Conservation (phyloP, 2,329 filamentous ascomycete genomes). For the Sporothrix dimorphospora region DNA sequence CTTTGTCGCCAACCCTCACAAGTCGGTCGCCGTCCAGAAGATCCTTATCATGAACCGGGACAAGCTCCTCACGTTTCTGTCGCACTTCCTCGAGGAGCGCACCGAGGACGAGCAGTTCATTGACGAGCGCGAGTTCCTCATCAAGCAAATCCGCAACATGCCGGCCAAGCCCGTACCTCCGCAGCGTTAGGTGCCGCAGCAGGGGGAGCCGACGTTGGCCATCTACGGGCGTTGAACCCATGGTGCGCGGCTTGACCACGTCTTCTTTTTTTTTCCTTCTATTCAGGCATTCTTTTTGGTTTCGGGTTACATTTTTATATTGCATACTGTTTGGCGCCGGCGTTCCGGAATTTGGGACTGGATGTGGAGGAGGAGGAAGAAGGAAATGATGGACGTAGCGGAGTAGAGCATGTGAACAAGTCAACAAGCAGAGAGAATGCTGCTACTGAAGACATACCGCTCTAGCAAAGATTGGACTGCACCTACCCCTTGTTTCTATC, state of each 20-base stretch:
- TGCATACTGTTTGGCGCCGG: conserved; percentile 30
- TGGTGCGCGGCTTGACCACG: background rate
- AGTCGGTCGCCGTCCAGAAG: conserved; percentile 92
- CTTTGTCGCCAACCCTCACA: conserved; percentile 98
- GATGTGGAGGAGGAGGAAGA: background rate
- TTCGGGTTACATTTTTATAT: conserved; percentile 18
- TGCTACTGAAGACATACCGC: background rate
- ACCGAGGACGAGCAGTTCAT: conserved; percentile 98
- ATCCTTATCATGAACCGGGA: conserved; percentile 97
- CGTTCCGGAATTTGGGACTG: conserved; percentile 25
- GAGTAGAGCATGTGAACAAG: background rate
- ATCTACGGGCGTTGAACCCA: background rate
- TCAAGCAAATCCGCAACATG: conserved; percentile 85
- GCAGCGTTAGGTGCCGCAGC: conserved; percentile 39
- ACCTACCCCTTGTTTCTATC: background rate
- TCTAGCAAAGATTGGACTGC: background rate
- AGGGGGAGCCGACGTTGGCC: background rate
- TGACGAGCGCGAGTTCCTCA: conserved; percentile 94
- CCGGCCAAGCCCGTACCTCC: conserved; percentile 58
- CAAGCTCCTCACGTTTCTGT: conserved; percentile 83
- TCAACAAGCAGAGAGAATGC: background rate
- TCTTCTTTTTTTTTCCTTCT: background rate
- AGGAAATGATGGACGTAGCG: background rate
- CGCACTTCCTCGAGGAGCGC: conserved; percentile 89
- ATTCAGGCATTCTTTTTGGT: conserved; percentile 1